These are phyloP conservation scores for Suhomyces bribrorum DNA, from an alignment of 1,139 yeast genomes.

Conservation along the genomic window DNA sequence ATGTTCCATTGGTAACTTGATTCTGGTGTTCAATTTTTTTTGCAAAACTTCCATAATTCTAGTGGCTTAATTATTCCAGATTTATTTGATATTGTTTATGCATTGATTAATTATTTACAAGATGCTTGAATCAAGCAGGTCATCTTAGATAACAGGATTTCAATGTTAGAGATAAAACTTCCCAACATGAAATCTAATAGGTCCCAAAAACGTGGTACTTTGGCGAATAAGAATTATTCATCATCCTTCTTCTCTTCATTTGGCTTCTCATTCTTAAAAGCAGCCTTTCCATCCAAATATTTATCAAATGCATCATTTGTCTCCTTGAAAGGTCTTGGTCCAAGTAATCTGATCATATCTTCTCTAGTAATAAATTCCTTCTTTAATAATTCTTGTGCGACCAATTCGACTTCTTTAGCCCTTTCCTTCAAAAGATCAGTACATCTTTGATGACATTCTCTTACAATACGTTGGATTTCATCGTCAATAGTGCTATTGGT, in stretches of 20 bases:
- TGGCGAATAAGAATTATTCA: constrained; percentile 12
- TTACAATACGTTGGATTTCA: constrained; percentile 81
- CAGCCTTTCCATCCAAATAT: constrained; percentile 54
- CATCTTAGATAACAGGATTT: not conserved
- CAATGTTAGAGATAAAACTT: not conserved
- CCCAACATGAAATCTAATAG: not conserved
- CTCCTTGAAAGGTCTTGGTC: constrained; percentile 89
- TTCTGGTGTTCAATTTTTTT: too few species aligned
- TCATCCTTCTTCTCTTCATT: constrained; percentile 28
- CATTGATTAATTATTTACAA: not conserved
- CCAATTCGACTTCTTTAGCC: constrained; percentile 70
- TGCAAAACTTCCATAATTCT: too few species aligned
- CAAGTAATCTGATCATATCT: constrained; percentile 84
- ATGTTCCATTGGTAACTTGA: too few species aligned
- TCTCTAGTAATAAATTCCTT: constrained; percentile 89
- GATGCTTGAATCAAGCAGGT: not conserved
- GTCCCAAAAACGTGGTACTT: not conserved
- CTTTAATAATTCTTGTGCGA: constrained; percentile 79
- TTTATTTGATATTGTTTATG: too few species aligned
- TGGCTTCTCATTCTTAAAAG: constrained; percentile 34
- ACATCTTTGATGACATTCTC: constrained; percentile 75
- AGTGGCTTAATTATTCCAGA: too few species aligned
- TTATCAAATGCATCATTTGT: constrained; percentile 92
- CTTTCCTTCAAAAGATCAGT: constrained; percentile 66
- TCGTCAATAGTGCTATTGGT: constrained; percentile 79